Base-by-base conservation (phyloP, 352 stramenopile species). In the Globisporangium paddicum region DNA sequence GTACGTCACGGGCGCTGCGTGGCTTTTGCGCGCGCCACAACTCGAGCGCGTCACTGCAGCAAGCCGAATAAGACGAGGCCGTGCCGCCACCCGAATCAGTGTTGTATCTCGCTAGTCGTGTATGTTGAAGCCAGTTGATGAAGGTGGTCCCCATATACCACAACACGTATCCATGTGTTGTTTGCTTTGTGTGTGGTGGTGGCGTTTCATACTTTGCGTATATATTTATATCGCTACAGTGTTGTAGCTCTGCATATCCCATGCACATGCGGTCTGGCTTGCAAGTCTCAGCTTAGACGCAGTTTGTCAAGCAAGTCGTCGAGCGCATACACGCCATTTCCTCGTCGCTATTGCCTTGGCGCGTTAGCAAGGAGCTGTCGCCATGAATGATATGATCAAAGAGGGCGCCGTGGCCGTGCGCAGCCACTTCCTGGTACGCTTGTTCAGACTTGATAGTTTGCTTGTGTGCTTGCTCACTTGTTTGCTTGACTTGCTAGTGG, bases 391-490 rank as follows among this genome's bases (percentile, higher is more conserved):
- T 2, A 60, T 58, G 26, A 75, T 87, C 61, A 87, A 87, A 54
- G 74, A 86, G 68, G 79, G 79, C 51, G 74, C 69, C 14, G 69
- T 90, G 14, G 60, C 72, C 10, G 77, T 90, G 19, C 79, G 77
- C 7, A 75, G 77, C 6, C 79, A 85, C 37, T 90, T 87, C 25
- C 80, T 90, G 60, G 77, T 90, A 67, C 37, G 64, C 9, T 23
- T 47, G 38, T 21, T 38, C 38, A 3, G 2, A 46, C 6, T 51
- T 8, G 32, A n/a, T n/a, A n/a, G n/a, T 5, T 41, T 45, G 58
- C 38, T 58, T 44, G 46, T 19, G 28, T 25, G 2, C 10, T 47
- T 52, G 16, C 3, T 47, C 10, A 21, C 23, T 56, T 19, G 23
- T 8, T 35, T 23, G 2, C 19, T 46, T 38, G n/a, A 13, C 25